phyloP scores from a whole-genome alignment of 1,139 yeast species.

The Saccharomyces hybrid region DNA sequence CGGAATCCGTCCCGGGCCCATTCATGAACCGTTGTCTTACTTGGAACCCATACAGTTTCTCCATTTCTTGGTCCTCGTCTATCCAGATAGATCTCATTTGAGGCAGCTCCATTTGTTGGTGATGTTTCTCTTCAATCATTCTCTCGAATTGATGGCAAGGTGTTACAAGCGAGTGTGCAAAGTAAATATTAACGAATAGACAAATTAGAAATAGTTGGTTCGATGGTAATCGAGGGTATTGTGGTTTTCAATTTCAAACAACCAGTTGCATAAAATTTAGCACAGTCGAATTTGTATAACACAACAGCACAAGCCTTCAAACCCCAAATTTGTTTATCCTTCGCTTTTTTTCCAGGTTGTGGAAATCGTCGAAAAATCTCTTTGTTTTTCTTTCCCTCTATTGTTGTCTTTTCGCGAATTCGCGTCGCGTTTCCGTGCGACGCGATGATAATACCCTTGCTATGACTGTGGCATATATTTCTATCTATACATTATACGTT shows the following conservation, averaged over 20 bases:
- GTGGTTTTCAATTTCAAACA: neutral
- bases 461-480: neutral
- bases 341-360: neutral
- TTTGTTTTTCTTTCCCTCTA: neutral
- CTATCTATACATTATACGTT: neutral
- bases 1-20: conserved; percentile 4
- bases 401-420: conserved; percentile 1
- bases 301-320: neutral
- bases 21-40: conserved; percentile 24
- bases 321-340: neutral
- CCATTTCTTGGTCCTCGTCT: conserved; percentile 34
- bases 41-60: conserved; percentile 27
- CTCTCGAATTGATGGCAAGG: neutral
- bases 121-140: neutral
- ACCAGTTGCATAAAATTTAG: neutral
- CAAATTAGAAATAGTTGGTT: neutral
- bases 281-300: neutral
- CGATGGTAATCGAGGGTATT: neutral
- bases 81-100: conserved; percentile 38
- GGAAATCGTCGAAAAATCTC: neutral
- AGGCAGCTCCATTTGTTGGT: conserved; percentile 14
- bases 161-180: neutral
- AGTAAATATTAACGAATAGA: neutral
- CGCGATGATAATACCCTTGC: neutral
- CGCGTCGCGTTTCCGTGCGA: neutral